phyloP scores from a whole-genome alignment of 805 yeast genomes.

The Candida verbasci region DNA sequence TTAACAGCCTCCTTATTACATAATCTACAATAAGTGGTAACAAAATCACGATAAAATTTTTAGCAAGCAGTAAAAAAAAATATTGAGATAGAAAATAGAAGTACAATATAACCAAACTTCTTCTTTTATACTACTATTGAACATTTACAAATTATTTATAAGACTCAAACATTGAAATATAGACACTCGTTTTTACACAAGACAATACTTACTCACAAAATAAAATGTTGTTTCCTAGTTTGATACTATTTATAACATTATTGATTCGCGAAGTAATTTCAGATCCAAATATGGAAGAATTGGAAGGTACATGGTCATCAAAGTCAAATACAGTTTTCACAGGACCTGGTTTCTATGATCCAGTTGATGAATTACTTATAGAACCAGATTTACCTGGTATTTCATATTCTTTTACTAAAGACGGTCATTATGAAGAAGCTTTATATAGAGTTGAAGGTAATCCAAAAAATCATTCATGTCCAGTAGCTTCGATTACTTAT shows the following conservation, averaged over 20 bases:
- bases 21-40: too few species aligned
- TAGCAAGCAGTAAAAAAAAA: too few species aligned
- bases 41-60: too few species aligned
- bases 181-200: too few species aligned
- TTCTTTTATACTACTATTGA: too few species aligned
- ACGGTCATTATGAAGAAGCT: conserved; percentile 91
- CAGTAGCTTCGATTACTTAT: conserved; percentile 73
- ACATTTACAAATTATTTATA: too few species aligned
- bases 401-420: conserved; percentile 86
- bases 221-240: not conserved
- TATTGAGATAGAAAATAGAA: too few species aligned
- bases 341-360: conserved; percentile 95
- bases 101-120: too few species aligned
- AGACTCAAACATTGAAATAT: too few species aligned
- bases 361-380: conserved; percentile 87
- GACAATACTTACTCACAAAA: too few species aligned
- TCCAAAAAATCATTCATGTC: conserved; percentile 72
- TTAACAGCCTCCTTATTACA: too few species aligned
- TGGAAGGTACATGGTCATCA: conserved; percentile 93
- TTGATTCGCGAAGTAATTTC: conserved; percentile 14
- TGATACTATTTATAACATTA: conserved; percentile 2
- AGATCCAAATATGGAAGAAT: conserved; percentile 37
- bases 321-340: conserved; percentile 93
- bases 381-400: conserved; percentile 97
- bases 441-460: conserved; percentile 72